Evolutionary conservation across 2,329 filamentous ascomycete species (phyloP).

Genomic region (Colletotrichum incanum): DNA sequence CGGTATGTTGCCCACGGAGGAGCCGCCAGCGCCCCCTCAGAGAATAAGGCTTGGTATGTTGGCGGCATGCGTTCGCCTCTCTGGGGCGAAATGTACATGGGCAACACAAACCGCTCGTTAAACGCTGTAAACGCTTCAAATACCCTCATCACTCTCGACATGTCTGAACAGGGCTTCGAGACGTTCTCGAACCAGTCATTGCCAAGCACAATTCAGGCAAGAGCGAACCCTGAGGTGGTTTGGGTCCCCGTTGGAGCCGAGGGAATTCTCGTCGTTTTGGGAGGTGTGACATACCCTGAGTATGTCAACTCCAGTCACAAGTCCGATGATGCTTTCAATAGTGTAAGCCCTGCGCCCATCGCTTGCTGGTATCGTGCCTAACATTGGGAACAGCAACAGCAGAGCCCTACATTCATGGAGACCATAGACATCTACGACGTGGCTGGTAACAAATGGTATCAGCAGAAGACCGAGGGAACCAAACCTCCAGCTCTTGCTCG

Average conservation of each 20-base stretch:
- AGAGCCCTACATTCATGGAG: constrained; percentile 80
- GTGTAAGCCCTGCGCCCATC: constrained; percentile 53
- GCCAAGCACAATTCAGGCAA: constrained; percentile 63
- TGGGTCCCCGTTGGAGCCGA: constrained; percentile 85
- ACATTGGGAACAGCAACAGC: constrained; percentile 62
- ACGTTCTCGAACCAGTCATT: constrained; percentile 73
- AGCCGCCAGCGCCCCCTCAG: constrained; percentile 75
- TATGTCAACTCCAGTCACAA: constrained; percentile 52
- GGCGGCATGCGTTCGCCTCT: constrained; percentile 70
- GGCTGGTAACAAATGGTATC: constrained; percentile 75
- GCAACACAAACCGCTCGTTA: constrained; percentile 51
- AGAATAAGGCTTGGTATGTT: constrained; percentile 82
- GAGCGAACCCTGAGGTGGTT: constrained; percentile 76
- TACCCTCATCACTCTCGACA: constrained; percentile 74
- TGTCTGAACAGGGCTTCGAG: constrained; percentile 64
- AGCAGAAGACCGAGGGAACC: constrained; percentile 75
- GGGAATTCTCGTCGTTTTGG: constrained; percentile 83
- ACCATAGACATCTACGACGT: constrained; percentile 86
- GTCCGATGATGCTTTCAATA: constrained; percentile 55
- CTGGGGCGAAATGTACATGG: constrained; percentile 65
- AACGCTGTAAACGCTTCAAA: constrained; percentile 64
- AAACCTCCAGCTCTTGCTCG: constrained; percentile 71
- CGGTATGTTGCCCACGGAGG: constrained; percentile 77
- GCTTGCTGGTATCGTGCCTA: constrained; percentile 43
- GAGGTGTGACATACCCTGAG: constrained; percentile 78